phyloP scores from a whole-genome alignment of 352 stramenopile species.

The Phytopythium vexans region DNA sequence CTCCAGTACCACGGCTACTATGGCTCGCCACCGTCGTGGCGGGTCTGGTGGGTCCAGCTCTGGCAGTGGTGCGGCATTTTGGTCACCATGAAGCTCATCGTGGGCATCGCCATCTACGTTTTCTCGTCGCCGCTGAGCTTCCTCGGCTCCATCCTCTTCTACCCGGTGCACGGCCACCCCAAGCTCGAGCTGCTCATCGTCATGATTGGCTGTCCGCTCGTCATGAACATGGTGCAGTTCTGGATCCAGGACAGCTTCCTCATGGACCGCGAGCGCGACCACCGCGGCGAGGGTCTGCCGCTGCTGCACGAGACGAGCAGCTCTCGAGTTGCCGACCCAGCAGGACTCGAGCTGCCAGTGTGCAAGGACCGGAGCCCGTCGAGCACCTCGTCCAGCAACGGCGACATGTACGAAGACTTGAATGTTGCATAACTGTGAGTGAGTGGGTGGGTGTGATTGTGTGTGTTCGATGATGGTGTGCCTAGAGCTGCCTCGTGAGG shows the following conservation, averaged over 20 bases:
- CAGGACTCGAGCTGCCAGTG: slow-evolving; percentile 5
- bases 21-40: slow-evolving; percentile 58
- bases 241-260: slow-evolving; percentile 84
- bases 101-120: slow-evolving; percentile 53
- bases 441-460: neutral
- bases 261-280: slow-evolving; percentile 42
- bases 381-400: slow-evolving; percentile 40
- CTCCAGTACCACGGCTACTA: slow-evolving; percentile 66
- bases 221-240: slow-evolving; percentile 88
- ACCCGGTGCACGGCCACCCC: slow-evolving; percentile 60
- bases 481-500: too few relatives aligned
- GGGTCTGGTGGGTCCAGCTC: slow-evolving; percentile 62
- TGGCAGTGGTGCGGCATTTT: slow-evolving; percentile 67
- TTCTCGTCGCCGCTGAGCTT: slow-evolving; percentile 57
- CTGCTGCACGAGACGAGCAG: slow-evolving; percentile 15
- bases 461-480: neutral
- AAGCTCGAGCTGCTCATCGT: slow-evolving; percentile 81
- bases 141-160: slow-evolving; percentile 66
- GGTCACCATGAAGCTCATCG: slow-evolving; percentile 65
- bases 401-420: slow-evolving; percentile 64
- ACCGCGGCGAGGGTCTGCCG: slow-evolving; percentile 24
- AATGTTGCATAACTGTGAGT: slow-evolving; percentile 5
- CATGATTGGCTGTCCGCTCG: slow-evolving; percentile 80
- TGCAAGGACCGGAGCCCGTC: slow-evolving; percentile 30
- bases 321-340: neutral